These are phyloP conservation scores for Diaporthe ilicicola DNA, from an alignment of 2,329 filamentous ascomycete genomes.

Conservation along the genomic window DNA sequence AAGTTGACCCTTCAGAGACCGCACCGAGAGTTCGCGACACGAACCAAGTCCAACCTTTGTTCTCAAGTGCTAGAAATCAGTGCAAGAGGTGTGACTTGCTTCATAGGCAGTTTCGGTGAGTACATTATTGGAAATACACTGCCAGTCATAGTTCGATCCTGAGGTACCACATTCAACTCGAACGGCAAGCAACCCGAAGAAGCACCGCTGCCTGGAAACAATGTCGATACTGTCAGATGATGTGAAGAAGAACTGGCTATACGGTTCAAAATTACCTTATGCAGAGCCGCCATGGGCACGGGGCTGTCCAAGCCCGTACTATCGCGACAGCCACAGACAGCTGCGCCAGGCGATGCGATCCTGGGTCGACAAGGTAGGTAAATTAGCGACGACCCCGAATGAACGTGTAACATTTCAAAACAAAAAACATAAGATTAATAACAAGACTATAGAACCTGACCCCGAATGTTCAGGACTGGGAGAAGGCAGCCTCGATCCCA, in stretches of 20 bases:
- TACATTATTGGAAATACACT: background rate
- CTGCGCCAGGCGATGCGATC: conserved; percentile 33
- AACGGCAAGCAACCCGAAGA: background rate
- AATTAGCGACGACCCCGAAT: too few relatives aligned
- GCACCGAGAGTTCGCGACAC: background rate
- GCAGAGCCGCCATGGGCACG: conserved; percentile 32
- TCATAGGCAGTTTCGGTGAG: background rate
- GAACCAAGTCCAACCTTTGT: background rate
- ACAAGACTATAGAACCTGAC: conserved; percentile 26
- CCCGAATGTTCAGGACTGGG: conserved; percentile 30
- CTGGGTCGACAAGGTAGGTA: conserved; percentile 34
- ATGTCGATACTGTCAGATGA: conserved; percentile 26
- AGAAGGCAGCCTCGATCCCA: conserved; percentile 22
- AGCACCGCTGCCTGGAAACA: background rate
- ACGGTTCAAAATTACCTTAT: conserved; percentile 29
- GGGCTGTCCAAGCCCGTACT: conserved; percentile 31
- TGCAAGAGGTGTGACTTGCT: background rate
- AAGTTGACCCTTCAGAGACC: background rate
- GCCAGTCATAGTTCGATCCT: too few relatives aligned
- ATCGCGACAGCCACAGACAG: conserved; percentile 30
- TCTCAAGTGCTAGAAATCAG: background rate
- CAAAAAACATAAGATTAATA: too few relatives aligned
- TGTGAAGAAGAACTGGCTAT: conserved; percentile 26
- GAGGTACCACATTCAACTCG: background rate
- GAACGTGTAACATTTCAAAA: too few relatives aligned